Evolutionary conservation across 2,329 filamentous ascomycete genomes (phyloP).

Genomic region (Aspergillus sp.): DNA sequence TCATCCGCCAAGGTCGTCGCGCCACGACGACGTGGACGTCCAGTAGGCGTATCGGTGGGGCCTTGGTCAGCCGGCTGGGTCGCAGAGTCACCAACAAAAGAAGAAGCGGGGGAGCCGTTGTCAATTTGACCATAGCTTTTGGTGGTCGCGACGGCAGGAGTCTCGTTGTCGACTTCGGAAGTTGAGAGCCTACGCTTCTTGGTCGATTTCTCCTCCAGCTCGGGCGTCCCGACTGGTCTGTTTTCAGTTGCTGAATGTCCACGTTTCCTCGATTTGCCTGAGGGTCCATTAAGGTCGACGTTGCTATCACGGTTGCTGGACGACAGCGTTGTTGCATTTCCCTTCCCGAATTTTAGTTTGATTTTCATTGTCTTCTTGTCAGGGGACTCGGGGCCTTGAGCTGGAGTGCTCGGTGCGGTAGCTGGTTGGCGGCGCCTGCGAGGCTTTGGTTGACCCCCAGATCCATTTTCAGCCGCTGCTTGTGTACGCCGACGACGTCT

Average conservation of each 20-base stretch:
- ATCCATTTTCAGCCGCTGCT: neutral
- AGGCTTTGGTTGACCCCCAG: slow-evolving; percentile 3
- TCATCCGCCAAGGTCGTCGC: slow-evolving; percentile 14
- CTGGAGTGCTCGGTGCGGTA: neutral
- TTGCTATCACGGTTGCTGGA: no score
- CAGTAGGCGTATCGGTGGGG: slow-evolving; percentile 7
- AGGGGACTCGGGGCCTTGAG: slow-evolving; percentile 1
- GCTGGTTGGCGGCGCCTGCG: slow-evolving; percentile 12
- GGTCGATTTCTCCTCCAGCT: neutral
- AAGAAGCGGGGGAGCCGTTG: neutral
- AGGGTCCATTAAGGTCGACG: no score
- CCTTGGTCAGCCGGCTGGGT: neutral
- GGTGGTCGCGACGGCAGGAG: neutral
- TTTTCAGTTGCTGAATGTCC: neutral
- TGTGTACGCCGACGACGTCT: slow-evolving; percentile 8
- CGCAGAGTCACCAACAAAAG: neutral
- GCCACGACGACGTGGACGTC: slow-evolving; percentile 17
- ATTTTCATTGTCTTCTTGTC: slow-evolving; percentile 8
- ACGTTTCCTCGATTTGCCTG: no score
- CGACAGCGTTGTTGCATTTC: slow-evolving; percentile 1
- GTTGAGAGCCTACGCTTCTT: neutral
- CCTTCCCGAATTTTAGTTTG: slow-evolving; percentile 9
- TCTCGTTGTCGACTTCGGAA: neutral
- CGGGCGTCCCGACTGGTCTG: neutral
- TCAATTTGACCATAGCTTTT: neutral